Percentiles rank a stretch among this genome's conserved stretches.
These are phyloP conservation scores for Periconia digitata DNA, from an alignment of 2,329 filamentous ascomycete species.

Conservation along the genomic window DNA sequence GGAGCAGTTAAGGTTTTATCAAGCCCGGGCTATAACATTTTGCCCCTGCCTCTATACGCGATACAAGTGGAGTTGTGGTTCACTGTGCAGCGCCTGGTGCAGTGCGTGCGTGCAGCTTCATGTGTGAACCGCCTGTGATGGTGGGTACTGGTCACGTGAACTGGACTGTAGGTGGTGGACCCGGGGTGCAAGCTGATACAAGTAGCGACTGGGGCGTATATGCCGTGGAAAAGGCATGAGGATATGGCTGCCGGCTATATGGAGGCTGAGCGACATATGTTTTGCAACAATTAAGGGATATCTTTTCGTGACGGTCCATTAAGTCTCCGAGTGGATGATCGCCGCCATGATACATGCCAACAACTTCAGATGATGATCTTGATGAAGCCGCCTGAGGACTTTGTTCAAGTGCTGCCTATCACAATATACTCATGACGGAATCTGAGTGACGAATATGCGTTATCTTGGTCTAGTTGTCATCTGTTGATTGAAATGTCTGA, in stretches of 20 bases:
- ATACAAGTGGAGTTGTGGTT: not conserved
- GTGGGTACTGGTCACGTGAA: no score
- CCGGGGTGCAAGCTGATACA: not conserved
- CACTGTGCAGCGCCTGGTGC: not conserved
- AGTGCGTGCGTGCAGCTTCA: no score
- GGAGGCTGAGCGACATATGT: not conserved
- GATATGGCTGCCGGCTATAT: not conserved
- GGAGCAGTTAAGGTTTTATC: conserved; percentile 14
- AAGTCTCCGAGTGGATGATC: not conserved
- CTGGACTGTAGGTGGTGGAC: no score
- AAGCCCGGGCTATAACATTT: not conserved
- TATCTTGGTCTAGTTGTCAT: no score
- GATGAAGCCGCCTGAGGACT: no score
- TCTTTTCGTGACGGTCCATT: no score
- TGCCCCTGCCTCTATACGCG: conserved; percentile 8
- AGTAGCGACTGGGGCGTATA: not conserved
- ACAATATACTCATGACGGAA: no score
- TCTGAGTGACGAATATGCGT: no score
- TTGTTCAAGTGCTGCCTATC: no score
- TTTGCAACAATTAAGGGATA: not conserved
- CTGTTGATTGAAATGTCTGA: no score
- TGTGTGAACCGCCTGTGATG: no score
- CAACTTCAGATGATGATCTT: no score
- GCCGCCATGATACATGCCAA: not conserved
- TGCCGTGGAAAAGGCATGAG: not conserved